These are phyloP conservation scores for Coelastrella sp. DNA, from an alignment of 139 green algal genomes.

Conservation along the genomic window DNA sequence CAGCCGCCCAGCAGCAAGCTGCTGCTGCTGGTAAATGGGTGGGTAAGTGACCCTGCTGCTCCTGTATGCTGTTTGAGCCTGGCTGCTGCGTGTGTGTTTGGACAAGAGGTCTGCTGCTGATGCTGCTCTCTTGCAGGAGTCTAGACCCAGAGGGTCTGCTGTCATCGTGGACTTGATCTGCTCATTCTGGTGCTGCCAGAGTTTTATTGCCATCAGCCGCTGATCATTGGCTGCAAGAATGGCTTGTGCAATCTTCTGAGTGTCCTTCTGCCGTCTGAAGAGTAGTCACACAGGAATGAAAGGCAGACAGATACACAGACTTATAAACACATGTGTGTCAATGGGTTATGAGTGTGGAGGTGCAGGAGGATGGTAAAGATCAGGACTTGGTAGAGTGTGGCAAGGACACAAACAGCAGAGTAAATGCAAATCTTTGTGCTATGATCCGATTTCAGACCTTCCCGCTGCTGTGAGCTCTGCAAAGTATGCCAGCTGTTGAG, in stretches of 20 bases:
- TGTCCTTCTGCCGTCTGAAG: constrained; percentile 13
- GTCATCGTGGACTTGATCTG: neutral
- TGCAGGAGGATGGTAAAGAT: too few species aligned
- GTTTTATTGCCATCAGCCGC: constrained; percentile 32
- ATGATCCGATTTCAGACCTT: too few species aligned
- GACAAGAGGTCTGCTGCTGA: constrained; percentile 35
- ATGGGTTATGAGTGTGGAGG: too few species aligned
- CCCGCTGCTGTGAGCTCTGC: too few species aligned
- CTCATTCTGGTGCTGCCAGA: constrained; percentile 16
- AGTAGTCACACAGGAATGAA: neutral
- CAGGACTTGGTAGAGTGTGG: too few species aligned
- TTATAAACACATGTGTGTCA: too few species aligned
- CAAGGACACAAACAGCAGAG: too few species aligned
- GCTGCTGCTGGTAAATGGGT: too few species aligned
- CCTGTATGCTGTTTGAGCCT: neutral
- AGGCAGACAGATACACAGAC: too few species aligned
- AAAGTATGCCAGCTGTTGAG: too few species aligned
- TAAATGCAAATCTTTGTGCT: too few species aligned
- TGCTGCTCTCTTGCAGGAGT: constrained; percentile 21
- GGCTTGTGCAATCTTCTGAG: constrained; percentile 26
- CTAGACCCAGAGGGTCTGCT: neutral
- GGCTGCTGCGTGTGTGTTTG: neutral
- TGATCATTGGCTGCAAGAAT: constrained; percentile 45
- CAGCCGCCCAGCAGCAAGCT: too few species aligned
- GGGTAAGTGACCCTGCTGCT: constrained; percentile 7